Evolutionary conservation across 2,329 filamentous ascomycete species (phyloP).

Genomic region (Trichoderma pleuroti): DNA sequence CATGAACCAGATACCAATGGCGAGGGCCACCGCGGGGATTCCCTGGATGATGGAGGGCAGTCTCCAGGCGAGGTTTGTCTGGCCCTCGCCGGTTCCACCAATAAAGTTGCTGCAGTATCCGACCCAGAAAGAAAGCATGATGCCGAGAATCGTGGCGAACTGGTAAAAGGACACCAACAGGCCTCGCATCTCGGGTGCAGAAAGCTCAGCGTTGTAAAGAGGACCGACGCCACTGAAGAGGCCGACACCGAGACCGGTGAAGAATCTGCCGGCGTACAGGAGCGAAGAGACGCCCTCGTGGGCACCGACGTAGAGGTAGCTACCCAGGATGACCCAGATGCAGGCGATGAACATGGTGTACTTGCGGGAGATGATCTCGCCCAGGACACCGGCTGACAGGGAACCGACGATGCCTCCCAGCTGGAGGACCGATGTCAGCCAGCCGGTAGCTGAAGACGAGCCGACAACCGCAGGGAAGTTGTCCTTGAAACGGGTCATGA

Average conservation of each 20-base stretch:
- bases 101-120: conserved; percentile 39
- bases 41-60: conserved; percentile 62
- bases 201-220: conserved; percentile 47
- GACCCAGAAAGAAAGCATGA: conserved; percentile 64
- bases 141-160: conserved; percentile 57
- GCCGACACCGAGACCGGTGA: conserved; percentile 64
- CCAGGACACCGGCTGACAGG: conserved; percentile 66
- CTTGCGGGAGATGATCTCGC: conserved; percentile 66
- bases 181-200: conserved; percentile 40
- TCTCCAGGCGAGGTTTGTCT: conserved; percentile 42
- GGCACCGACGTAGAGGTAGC: conserved; percentile 64
- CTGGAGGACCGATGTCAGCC: conserved; percentile 66
- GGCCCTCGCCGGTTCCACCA: conserved; percentile 41
- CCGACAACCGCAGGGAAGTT: conserved; percentile 47
- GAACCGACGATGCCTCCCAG: conserved; percentile 73
- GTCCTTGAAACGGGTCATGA: conserved; percentile 48
- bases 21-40: conserved; percentile 61
- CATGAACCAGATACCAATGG: conserved; percentile 73
- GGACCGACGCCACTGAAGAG: conserved; percentile 65
- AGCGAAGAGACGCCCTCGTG: conserved; percentile 42
- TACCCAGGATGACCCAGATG: conserved; percentile 65
- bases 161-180: conserved; percentile 47
- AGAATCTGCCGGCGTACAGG: background rate
- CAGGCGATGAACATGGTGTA: conserved; percentile 65
- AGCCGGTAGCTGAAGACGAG: conserved; percentile 50